Base-by-base conservation (phyloP, 2,329 filamentous ascomycete species). In the Fusarium solani-melongenae region DNA sequence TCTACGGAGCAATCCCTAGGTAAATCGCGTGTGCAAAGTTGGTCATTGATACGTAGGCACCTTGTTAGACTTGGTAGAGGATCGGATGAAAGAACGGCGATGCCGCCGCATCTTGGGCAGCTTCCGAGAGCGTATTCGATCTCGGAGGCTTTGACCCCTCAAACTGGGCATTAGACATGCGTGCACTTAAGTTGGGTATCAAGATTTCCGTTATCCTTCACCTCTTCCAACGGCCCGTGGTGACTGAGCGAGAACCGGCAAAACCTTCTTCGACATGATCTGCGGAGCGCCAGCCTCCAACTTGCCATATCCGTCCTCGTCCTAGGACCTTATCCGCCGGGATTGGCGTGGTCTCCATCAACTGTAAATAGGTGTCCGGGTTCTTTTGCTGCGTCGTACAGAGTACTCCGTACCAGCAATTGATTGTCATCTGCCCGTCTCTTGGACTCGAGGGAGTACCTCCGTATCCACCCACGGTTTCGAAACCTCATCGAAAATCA, bases 401-500 rank as follows among this genome's bases (percentile, higher is more conserved):
- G 27, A 41, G 38, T 46, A 46, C 57, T 24, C 51, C 20, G 20
- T 56, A 36, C 29, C 27, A 49, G 31, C 41, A 29, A 51, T 51
- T 51, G 29, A 51, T 38, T 51, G 58, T 29, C 31, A 15, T 62
- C 20, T 31, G 58, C 17, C 17, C 22, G n/a, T 36, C 58, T 38
- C 64, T 60, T 66, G 61, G 59, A 65, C 62, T 63, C 39, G 20
- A 64, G 33, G 41, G 38, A 41, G 38, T 20, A 41, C 38, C 44
- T 51, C 24, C 61, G 69, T 76, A 69, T 66, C 75, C 75, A 77
- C 73, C 58, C 34, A 61, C 63, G 69, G 76, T 75, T 77, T 77
- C 73, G 58, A 71, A 74, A 66, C 49, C 39, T 66, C 59, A 59
- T 57, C 24, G 39, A 61, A 56, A 68, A 64, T 56, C 24, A 59